Base-by-base conservation (phyloP, 164 flowering plant species). In the Vitis riparia region DNA sequence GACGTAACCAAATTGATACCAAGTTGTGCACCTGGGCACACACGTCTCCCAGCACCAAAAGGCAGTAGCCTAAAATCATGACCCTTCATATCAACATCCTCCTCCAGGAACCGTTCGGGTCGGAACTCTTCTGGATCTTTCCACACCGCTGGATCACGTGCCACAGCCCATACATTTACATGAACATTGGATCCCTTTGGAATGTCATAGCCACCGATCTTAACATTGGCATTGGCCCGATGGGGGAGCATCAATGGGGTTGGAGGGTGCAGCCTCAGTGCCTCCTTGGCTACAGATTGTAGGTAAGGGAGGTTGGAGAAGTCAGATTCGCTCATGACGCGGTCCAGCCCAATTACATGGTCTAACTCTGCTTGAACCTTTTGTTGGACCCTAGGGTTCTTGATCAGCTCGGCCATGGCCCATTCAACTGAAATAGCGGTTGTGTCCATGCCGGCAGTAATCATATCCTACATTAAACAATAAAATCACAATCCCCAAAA, bases 391-490 rank as follows among this genome's bases (percentile, higher is more conserved):
- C 85, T 70, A 8, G 83, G 83, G 71, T 75, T 82, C 75, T 29
- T 79, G 47, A 82, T 64, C 11, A 82, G 48, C 76, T 82, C 81
- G 0, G 85, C 81, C 85, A 82, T 75, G 2, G 74, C 83, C 85
- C 85, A 82, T 61, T 82, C 85, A 2, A 70, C 79, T 29, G 85
- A 44, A 9, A 82, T 79, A 2, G 83, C 75, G 0, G 83, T 79
- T 27, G 85, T 82, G 70, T 82, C 85, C 81, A 77, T 82, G 30
- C 85, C 85, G 1, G 83, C 85, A 10, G 85, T 82, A 72, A 82
- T 82, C 85, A 82, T 82, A 53, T 82, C 85, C 85, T 82, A 73
- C 59, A 57, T 16, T 6, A 6, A 23, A 16, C 27, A 50, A 37
- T 37, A 37, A 37, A 37, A 37, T 37, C 44, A 37, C 0, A 3